Base-by-base conservation (phyloP, 2,329 filamentous ascomycete species). In the Fusarium anthophilum region DNA sequence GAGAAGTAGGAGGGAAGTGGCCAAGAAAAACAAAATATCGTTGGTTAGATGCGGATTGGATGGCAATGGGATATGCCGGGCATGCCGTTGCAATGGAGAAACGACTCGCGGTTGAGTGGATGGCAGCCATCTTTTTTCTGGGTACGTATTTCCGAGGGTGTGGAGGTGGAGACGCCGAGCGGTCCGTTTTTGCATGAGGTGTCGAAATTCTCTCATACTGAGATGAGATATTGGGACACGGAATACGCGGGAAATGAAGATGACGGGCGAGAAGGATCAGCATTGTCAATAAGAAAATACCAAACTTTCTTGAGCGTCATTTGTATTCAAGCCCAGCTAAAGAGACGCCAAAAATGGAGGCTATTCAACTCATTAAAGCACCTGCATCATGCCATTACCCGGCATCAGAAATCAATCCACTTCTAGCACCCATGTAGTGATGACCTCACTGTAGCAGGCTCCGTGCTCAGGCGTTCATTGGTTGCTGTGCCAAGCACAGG, bases 111-210 rank as follows among this genome's bases (percentile, higher is more conserved):
- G 48, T 28, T 76, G 68, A 76, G 72, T 77, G 74, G 76, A 65
- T 63, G 70, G 69, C 50, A 44, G 43, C 47, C 66, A 72, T 59
- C 48, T 55, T 68, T 70, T 75, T 75, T 73, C 48, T 73, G 72
- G 71, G 67, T 70, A 74, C 72, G 71, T 74, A 75, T 68, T 72
- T 73, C 70, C 59, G 72, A 64, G 61, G 63, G 63, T 74, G 67
- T 72, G 76, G 76, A 77, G 75, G 76, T 78, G 76, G 76, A 57
- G 76, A 75, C 74, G 70, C 76, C 76, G 76, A 76, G 72, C 69
- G 63, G 62, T 77, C 76, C 76, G 75, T 75, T 63, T 60, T 60
- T 53, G 47, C 51, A 54, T 37, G 30, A 30, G 30, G 30, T 30
- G 26, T 70, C 17, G 72, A 75, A 78, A 77, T 77, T 78, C 70